These are phyloP conservation scores for Lentinus polychrous DNA, from an alignment of 1,284 basidiomycete species.

Conservation along the genomic window DNA sequence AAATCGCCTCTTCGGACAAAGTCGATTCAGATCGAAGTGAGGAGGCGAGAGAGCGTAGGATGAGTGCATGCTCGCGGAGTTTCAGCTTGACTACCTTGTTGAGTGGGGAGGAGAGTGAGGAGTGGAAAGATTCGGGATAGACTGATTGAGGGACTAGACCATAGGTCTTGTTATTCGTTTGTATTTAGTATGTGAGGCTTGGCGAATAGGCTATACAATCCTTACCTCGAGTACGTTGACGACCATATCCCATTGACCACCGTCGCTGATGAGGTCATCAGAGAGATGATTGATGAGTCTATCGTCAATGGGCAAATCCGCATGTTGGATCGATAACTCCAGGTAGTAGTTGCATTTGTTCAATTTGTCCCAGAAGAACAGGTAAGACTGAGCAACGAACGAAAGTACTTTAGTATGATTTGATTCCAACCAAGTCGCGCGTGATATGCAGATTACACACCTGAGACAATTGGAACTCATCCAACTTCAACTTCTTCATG, in stretches of 20 bases:
- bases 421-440: not conserved
- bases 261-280: constrained; percentile 79
- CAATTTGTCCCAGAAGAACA: constrained; percentile 93
- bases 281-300: constrained; percentile 77
- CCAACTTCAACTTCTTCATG: constrained; percentile 80
- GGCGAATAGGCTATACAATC: constrained; percentile 1
- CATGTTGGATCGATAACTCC: constrained; percentile 80
- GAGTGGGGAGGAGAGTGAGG: constrained; percentile 66
- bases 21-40: constrained; percentile 37
- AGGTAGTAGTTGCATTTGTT: constrained; percentile 96
- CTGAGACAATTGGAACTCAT: constrained; percentile 88
- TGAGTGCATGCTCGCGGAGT: constrained; percentile 84
- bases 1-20: constrained; percentile 37
- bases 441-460: constrained; percentile 32
- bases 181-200: not conserved
- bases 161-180: constrained; percentile 46
- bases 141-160: constrained; percentile 78
- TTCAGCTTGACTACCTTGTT: constrained; percentile 83
- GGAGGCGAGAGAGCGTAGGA: constrained; percentile 60
- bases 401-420: not conserved
- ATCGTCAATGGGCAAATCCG: constrained; percentile 76
- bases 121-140: constrained; percentile 86
- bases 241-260: constrained; percentile 94
- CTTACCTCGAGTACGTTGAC: constrained; percentile 74
- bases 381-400: constrained; percentile 55